Evolutionary conservation across 139 green algal genomes (phyloP).

Genomic region (Closterium sp.): DNA sequence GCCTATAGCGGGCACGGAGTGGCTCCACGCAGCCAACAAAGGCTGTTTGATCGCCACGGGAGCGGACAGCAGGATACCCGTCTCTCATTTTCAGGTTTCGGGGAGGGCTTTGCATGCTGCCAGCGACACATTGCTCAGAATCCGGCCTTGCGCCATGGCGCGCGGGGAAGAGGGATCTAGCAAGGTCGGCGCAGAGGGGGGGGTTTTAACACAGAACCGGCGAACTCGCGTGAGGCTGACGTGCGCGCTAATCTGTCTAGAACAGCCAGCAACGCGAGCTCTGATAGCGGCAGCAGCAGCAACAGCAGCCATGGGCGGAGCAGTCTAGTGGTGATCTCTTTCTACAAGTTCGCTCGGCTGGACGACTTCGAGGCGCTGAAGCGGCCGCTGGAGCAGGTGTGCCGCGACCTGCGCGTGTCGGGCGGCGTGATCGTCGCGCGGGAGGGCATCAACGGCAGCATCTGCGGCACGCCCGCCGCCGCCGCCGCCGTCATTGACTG

Average conservation of each 20-base stretch:
- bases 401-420: constrained; percentile 19
- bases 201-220: neutral
- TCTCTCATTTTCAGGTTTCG: neutral
- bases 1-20: neutral
- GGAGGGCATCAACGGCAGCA: constrained; percentile 49
- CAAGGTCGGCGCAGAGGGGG: neutral
- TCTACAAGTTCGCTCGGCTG: constrained; percentile 45
- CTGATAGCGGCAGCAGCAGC: neutral
- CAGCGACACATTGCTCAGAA: neutral
- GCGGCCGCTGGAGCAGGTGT: constrained; percentile 15
- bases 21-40: neutral
- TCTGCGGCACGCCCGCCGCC: constrained; percentile 30
- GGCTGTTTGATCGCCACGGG: neutral
- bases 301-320: neutral
- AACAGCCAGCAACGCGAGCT: neutral
- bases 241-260: neutral
- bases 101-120: neutral
- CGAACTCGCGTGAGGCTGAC: neutral
- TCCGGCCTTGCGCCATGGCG: neutral
- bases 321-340: constrained; percentile 29
- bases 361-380: constrained; percentile 18
- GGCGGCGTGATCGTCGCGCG: constrained; percentile 44
- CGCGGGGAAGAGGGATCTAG: neutral
- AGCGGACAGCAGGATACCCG: neutral
- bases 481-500: constrained; percentile 12